A percentile compares a stretch with the other conserved stretches of the same genome.
Evolutionary conservation across 805 yeast species (phyloP).

Genomic region (Schizosaccharomyces osmophilus): DNA sequence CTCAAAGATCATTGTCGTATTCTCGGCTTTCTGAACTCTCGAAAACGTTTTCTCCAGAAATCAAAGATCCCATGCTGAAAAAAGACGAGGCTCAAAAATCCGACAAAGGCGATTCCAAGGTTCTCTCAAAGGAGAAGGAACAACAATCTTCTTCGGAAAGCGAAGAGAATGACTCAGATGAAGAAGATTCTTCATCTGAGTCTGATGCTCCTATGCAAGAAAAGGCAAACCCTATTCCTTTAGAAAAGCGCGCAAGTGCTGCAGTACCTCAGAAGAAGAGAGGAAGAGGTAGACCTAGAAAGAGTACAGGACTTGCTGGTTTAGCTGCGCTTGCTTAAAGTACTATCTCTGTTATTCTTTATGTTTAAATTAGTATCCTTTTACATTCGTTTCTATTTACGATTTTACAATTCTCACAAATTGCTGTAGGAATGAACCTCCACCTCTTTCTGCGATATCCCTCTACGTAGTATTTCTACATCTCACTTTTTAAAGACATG

Average conservation of each 20-base stretch:
- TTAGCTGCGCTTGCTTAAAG: background rate
- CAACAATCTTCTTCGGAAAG: background rate
- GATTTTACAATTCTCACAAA: background rate
- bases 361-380: background rate
- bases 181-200: background rate
- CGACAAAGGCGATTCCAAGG: background rate
- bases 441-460: too few species aligned
- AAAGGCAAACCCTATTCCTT: background rate
- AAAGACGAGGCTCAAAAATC: background rate
- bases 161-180: background rate
- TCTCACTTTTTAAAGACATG: too few species aligned
- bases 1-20: background rate
- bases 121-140: background rate
- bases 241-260: background rate
- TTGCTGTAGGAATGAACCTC: background rate
- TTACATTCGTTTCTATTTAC: background rate
- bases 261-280: background rate
- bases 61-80: background rate
- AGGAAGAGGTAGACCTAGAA: background rate
- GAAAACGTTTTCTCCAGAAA: constrained; percentile 1
- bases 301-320: background rate
- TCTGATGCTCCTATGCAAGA: background rate
- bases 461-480: too few species aligned
- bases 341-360: background rate
- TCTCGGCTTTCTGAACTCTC: background rate